phyloP scores from a whole-genome alignment of 768 basidiomycete genomes.

The Lactarius pseudohatsudake region DNA sequence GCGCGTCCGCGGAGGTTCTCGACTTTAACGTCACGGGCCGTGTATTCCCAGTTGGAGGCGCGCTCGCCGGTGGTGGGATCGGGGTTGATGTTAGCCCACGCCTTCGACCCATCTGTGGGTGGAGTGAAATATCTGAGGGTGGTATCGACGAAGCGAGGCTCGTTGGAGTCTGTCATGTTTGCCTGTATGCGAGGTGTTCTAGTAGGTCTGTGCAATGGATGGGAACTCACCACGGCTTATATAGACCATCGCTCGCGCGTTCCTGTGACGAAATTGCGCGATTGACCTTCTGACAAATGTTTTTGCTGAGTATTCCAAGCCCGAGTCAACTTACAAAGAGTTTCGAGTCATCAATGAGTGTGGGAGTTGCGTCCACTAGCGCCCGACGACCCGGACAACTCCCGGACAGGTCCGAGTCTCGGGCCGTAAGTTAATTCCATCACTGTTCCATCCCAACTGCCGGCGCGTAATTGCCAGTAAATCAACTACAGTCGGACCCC shows the following conservation, averaged over 20 bases:
- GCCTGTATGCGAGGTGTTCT: background rate
- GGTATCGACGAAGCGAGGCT: constrained; percentile 21
- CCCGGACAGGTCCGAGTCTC: no score
- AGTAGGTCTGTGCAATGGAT: background rate
- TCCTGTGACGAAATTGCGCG: background rate
- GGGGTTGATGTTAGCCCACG: constrained; percentile 31
- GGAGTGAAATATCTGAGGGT: constrained; percentile 30
- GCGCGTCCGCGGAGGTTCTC: constrained; percentile 56
- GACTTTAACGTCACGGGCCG: constrained; percentile 39
- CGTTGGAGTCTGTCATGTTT: constrained; percentile 9
- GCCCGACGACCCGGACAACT: no score
- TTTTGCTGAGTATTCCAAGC: no score
- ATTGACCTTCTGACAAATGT: background rate
- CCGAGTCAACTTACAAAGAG: no score
- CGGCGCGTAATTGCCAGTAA: no score
- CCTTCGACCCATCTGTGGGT: constrained; percentile 35
- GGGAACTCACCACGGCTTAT: background rate
- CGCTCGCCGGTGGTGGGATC: constrained; percentile 36
- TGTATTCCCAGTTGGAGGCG: constrained; percentile 40
- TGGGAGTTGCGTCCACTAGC: no score
- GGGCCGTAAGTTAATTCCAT: no score
- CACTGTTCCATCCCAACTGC: no score
- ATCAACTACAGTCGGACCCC: no score
- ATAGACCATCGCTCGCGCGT: background rate
- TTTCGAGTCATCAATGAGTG: no score